A percentile compares a stretch with the other conserved stretches of the same genome.
Evolutionary conservation across 2,329 filamentous ascomycete genomes (phyloP).

Genomic region (Colletotrichum higginsianum): DNA sequence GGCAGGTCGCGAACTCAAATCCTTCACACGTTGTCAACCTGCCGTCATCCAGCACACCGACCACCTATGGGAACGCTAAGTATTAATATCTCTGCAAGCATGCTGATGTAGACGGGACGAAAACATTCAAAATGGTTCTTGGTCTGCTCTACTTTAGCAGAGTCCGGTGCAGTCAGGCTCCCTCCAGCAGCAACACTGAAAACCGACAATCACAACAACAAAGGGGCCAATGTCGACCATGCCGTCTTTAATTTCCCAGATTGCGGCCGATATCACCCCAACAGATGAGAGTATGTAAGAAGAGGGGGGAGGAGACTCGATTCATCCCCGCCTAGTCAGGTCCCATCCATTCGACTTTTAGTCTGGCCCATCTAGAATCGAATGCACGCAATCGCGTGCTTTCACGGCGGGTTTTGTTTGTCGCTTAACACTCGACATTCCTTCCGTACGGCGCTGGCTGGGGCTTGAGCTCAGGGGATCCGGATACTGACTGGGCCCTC

Average conservation of each 20-base stretch:
- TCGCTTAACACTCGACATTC: constrained; percentile 1
- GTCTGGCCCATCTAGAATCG: constrained; percentile 12
- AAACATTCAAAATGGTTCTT: neutral
- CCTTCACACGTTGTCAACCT: neutral
- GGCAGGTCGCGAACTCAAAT: too few species aligned
- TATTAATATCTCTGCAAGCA: neutral
- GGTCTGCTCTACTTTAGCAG: neutral
- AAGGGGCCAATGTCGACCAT: neutral
- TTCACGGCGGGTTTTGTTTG: constrained; percentile 25
- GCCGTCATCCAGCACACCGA: neutral
- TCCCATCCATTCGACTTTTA: neutral
- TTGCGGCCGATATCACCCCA: constrained; percentile 33
- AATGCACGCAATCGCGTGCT: constrained; percentile 37
- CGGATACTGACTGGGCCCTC: neutral
- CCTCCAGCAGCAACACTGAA: neutral
- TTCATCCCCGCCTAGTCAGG: constrained; percentile 31
- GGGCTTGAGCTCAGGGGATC: too few species aligned
- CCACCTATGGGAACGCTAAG: neutral
- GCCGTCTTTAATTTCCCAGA: constrained; percentile 31
- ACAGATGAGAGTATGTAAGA: neutral
- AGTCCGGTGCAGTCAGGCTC: neutral
- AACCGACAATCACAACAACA: neutral
- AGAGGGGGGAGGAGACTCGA: constrained; percentile 27
- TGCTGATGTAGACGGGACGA: constrained; percentile 2
- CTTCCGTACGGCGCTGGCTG: neutral